These are phyloP conservation scores for Phytophthora constricta DNA, from an alignment of 352 stramenopile species.

Conservation along the genomic window DNA sequence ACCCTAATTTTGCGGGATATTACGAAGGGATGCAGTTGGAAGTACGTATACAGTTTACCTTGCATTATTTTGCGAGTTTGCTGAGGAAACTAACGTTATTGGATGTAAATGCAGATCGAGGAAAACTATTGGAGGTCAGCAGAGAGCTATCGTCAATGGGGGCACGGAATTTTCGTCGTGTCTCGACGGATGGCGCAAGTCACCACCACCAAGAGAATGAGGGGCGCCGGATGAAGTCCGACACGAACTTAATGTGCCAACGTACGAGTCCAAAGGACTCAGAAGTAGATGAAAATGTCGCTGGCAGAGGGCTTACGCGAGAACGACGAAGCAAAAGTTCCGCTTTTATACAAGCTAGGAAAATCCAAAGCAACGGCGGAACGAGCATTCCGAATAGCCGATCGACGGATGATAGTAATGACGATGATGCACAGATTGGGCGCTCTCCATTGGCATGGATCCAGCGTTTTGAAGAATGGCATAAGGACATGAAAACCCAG, in stretches of 20 bases:
- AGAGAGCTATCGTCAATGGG: conserved; percentile 70
- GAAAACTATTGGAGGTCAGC: conserved; percentile 73
- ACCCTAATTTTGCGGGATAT: conserved; percentile 66
- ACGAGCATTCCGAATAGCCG: conserved; percentile 26
- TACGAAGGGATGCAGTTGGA: conserved; percentile 52
- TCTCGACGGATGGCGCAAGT: conserved; percentile 40
- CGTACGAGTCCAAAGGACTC: conserved; percentile 10
- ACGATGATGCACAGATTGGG: conserved; percentile 54
- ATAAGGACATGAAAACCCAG: conserved; percentile 79
- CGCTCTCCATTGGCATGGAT: conserved; percentile 77
- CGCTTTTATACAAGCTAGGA: conserved; percentile 52
- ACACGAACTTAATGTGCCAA: conserved; percentile 34
- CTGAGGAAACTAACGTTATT: background rate
- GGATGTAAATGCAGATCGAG: conserved; percentile 28
- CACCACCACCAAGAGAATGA: conserved; percentile 46
- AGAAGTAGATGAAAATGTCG: conserved; percentile 24
- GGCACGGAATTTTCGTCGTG: conserved; percentile 52
- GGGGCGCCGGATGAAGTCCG: conserved; percentile 43
- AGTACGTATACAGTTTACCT: conserved; percentile 39
- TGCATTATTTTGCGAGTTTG: too few relatives aligned
- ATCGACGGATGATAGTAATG: conserved; percentile 18
- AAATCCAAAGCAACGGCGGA: conserved; percentile 25
- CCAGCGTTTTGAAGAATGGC: conserved; percentile 82
- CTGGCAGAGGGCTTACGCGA: conserved; percentile 32
- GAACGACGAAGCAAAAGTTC: conserved; percentile 79